phyloP scores from a whole-genome alignment of 2,329 filamentous ascomycete species.

The Incumbomyces lentus region DNA sequence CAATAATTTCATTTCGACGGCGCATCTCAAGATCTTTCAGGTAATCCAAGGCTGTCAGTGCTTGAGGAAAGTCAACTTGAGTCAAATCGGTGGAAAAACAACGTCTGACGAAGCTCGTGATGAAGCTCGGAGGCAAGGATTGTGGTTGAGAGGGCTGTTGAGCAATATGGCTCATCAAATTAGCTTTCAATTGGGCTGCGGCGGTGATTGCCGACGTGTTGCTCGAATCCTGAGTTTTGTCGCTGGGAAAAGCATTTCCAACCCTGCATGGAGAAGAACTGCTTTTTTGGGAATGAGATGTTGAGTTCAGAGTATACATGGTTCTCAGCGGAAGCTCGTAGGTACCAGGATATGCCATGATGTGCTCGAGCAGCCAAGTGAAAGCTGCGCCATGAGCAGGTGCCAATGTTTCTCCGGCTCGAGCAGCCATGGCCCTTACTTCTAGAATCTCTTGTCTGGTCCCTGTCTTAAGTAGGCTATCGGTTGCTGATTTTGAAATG shows the following conservation, averaged over 20 bases:
- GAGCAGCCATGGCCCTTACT: background rate
- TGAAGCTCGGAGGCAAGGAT: slow-evolving; percentile 52
- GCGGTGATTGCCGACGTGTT: slow-evolving; percentile 22
- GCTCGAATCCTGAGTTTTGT: slow-evolving; percentile 18
- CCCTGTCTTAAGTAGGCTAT: no score
- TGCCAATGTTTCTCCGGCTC: background rate
- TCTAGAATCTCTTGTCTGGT: no score
- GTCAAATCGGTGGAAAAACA: slow-evolving; percentile 48
- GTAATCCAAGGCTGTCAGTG: slow-evolving; percentile 56
- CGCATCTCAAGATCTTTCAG: slow-evolving; percentile 53
- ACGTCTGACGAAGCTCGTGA: slow-evolving; percentile 50
- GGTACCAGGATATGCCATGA: slow-evolving; percentile 50
- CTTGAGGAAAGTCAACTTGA: slow-evolving; percentile 55
- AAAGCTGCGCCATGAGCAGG: slow-evolving; percentile 29
- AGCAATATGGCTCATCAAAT: slow-evolving; percentile 42
- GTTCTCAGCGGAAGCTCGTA: slow-evolving; percentile 58
- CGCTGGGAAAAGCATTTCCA: slow-evolving; percentile 23
- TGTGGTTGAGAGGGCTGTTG: slow-evolving; percentile 50
- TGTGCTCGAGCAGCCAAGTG: slow-evolving; percentile 48
- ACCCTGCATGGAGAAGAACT: slow-evolving; percentile 27
- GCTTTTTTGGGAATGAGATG: slow-evolving; percentile 34
- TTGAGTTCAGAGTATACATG: slow-evolving; percentile 58
- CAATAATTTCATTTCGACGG: slow-evolving; percentile 47
- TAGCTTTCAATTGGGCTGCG: slow-evolving; percentile 33
- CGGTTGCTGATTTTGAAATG: no score